Evolutionary conservation across 768 basidiomycete genomes (phyloP), one percentile per base, ranked within the genome.

Genomic region (Lactarius sp.): DNA sequence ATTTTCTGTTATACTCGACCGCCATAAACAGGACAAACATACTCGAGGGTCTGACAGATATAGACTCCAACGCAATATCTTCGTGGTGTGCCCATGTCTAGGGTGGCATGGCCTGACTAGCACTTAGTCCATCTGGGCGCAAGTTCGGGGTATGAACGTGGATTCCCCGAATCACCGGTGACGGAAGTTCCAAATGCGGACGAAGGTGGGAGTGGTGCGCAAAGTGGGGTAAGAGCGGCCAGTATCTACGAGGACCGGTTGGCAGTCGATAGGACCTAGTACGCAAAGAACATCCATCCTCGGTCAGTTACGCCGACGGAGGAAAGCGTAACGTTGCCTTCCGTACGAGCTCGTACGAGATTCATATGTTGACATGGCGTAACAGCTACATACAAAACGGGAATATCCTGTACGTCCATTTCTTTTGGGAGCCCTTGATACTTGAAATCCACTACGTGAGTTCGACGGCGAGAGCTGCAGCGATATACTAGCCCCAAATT

Each of bases 231-330:
- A 51, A 56, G 42, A 46, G 59, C 53, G 59, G 59, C 59, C 41
- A n/a, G 33, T 54, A 47, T 51, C 59, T 42, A 55, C 50, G 34
- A 55, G 58, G 33, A 55, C 60, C 34, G 41, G 46, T 65, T 34
- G 52, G 31, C 52, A 34, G 54, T 56, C 22, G 33, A 60, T 33
- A 22, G 49, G 37, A n/a, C 33, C 47, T 39, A 54, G n/a, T 36
- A 51, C 63, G 49, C 52, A 42, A 64, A 51, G 63, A 52, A 44
- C 37, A 41, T 64, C n/a, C 27, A 46, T 52, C 54, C 52, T 44
- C 34, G 13, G 22, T 27, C 53, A 27, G 31, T 59, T 54, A 50
- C 58, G 54, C 63, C 39, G 59, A 46, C 22, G 41, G 41, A 59
- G 36, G 33, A 60, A 52, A 36, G 31, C n/a, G 39, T 44, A 49